Conservation (phyloP, 1,284 basidiomycete genomes). For the Cryptococcus sp. region DNA sequence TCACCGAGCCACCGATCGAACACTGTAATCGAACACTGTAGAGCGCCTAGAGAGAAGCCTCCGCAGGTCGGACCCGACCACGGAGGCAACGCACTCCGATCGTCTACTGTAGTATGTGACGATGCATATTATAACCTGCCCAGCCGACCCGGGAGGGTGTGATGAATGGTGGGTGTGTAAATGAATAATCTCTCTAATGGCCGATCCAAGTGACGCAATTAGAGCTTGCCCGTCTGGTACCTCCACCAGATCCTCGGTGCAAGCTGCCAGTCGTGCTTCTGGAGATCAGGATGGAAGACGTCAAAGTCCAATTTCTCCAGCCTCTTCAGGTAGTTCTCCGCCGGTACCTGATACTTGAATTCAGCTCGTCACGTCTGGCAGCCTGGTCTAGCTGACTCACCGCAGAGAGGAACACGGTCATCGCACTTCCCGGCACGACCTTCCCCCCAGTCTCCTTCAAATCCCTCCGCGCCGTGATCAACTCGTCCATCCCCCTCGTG, state of each 20-base stretch:
- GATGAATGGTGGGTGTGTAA: neutral
- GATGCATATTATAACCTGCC: too few relatives aligned
- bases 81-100: too few relatives aligned
- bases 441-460: slow-evolving; percentile 62
- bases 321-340: slow-evolving; percentile 66
- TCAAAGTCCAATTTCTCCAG: slow-evolving; percentile 79
- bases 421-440: slow-evolving; percentile 59
- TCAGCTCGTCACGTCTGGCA: neutral
- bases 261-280: slow-evolving; percentile 75
- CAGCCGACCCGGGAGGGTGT: neutral
- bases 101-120: too few relatives aligned
- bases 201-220: too few relatives aligned
- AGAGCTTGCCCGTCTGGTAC: slow-evolving; percentile 52
- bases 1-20: too few relatives aligned
- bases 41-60: too few relatives aligned
- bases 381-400: slow-evolving; percentile 55
- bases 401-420: slow-evolving; percentile 74
- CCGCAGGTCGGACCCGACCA: too few relatives aligned
- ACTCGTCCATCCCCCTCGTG: slow-evolving; percentile 83
- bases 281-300: slow-evolving; percentile 69
- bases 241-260: slow-evolving; percentile 80
- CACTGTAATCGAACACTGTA: too few relatives aligned
- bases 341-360: slow-evolving; percentile 60
- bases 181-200: neutral
- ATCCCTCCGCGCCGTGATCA: slow-evolving; percentile 76